Conservation (phyloP, 2,329 filamentous ascomycete genomes). For the Albifimbria verrucaria region DNA sequence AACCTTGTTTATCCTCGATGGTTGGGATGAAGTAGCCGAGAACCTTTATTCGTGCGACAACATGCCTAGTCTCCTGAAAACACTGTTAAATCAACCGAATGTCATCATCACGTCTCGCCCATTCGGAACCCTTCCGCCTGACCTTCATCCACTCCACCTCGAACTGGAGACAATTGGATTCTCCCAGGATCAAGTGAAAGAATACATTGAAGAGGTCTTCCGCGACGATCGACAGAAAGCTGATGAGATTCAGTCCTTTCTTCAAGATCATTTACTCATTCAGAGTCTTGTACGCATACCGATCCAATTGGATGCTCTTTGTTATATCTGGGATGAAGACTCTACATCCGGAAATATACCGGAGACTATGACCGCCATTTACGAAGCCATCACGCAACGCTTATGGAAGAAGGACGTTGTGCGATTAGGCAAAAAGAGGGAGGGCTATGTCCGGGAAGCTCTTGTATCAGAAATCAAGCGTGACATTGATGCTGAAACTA, state of each 20-base stretch:
- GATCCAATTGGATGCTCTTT: slow-evolving; percentile 41
- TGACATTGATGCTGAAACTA: slow-evolving; percentile 13
- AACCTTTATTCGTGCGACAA: slow-evolving; percentile 8
- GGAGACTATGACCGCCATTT: slow-evolving; percentile 34
- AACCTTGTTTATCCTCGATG: slow-evolving; percentile 40
- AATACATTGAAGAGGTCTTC: slow-evolving; percentile 20
- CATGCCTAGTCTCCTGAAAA: slow-evolving; percentile 19
- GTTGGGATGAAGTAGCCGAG: slow-evolving; percentile 36
- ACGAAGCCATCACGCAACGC: slow-evolving; percentile 26
- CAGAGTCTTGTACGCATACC: slow-evolving; percentile 37
- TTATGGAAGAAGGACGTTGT: slow-evolving; percentile 37
- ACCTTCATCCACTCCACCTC: slow-evolving; percentile 21
- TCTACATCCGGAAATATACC: slow-evolving; percentile 7
- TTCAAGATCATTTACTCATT: slow-evolving; percentile 27
- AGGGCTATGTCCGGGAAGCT: neutral
- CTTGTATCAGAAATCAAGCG: neutral
- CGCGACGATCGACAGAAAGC: slow-evolving; percentile 1
- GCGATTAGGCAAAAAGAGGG: slow-evolving; percentile 18
- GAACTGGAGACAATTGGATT: slow-evolving; percentile 39
- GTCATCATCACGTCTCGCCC: slow-evolving; percentile 39
- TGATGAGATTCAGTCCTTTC: slow-evolving; percentile 25
- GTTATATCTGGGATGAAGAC: slow-evolving; percentile 30
- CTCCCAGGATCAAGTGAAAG: slow-evolving; percentile 28
- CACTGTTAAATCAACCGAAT: slow-evolving; percentile 28
- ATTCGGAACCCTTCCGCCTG: slow-evolving; percentile 9